Conservation (phyloP, 495 filamentous ascomycete species). For the Lineolata rhizophorae region DNA sequence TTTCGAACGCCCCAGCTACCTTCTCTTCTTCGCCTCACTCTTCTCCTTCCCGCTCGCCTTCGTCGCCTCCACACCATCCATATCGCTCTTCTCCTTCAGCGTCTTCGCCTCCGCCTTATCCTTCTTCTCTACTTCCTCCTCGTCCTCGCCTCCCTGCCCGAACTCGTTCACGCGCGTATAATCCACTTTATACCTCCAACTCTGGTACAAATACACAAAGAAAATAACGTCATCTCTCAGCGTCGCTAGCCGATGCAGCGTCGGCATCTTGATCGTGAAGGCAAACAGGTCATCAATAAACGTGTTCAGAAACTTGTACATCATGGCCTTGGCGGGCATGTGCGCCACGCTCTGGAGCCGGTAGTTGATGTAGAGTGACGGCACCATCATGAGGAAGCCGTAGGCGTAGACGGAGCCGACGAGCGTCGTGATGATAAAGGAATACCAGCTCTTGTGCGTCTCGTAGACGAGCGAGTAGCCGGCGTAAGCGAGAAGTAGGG, state of each 20-base stretch:
- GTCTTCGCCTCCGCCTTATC: too few species aligned
- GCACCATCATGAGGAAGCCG: conserved; percentile 98
- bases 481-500: conserved; percentile 73
- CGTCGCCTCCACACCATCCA: too few species aligned
- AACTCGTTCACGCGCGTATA: conserved; percentile 92
- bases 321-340: conserved; percentile 91
- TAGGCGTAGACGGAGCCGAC: conserved; percentile 96
- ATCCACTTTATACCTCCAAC: conserved; percentile 81
- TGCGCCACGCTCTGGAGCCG: conserved; percentile 88
- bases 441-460: conserved; percentile 95
- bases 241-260: conserved; percentile 83
- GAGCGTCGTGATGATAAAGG: conserved; percentile 72
- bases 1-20: too few species aligned
- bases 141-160: conserved; percentile 81
- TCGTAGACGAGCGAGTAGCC: conserved; percentile 81
- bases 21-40: too few species aligned
- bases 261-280: conserved; percentile 98
- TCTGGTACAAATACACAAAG: conserved; percentile 95
- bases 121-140: conserved; percentile 41
- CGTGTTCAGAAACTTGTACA: conserved; percentile 85
- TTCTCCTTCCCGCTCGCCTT: too few species aligned
- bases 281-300: conserved; percentile 82
- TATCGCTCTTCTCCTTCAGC: too few species aligned
- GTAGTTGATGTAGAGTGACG: conserved; percentile 95
- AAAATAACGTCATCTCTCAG: conserved; percentile 93